These are phyloP conservation scores for Metarhizium album DNA, from an alignment of 2,329 filamentous ascomycete species.

Conservation along the genomic window DNA sequence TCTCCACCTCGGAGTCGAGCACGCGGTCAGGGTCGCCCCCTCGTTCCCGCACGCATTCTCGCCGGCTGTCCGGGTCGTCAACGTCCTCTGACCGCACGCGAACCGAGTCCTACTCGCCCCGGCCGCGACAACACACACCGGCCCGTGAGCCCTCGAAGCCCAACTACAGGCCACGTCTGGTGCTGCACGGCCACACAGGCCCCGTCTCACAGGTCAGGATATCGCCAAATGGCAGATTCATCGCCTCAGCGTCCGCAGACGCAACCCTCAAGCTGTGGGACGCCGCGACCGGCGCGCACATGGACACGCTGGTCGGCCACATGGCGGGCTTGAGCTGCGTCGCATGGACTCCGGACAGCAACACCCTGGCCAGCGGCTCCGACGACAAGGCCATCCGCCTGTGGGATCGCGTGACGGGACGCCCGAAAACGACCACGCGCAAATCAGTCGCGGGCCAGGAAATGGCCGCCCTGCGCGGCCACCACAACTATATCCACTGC, in stretches of 20 bases:
- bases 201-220: constrained; percentile 80
- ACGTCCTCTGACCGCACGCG: constrained; percentile 21
- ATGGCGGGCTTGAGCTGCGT: constrained; percentile 86
- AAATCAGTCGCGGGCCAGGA: constrained; percentile 27
- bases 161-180: constrained; percentile 58
- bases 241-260: constrained; percentile 85
- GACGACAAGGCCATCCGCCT: constrained; percentile 94
- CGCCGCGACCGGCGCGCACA: constrained; percentile 61
- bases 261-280: constrained; percentile 89
- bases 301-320: constrained; percentile 87
- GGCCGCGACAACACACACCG: constrained; percentile 20
- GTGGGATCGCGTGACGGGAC: constrained; percentile 65
- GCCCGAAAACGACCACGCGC: constrained; percentile 37
- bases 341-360: constrained; percentile 87
- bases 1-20: constrained; percentile 24
- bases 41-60: constrained; percentile 22
- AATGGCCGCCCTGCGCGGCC: constrained; percentile 58
- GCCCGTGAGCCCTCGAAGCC: constrained; percentile 44
- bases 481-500: constrained; percentile 94
- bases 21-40: constrained; percentile 26
- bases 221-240: constrained; percentile 80
- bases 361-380: constrained; percentile 77
- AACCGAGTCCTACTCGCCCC: constrained; percentile 8
- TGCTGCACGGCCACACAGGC: constrained; percentile 66
- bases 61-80: constrained; percentile 18